Evolutionary conservation across 2,329 filamentous ascomycete genomes (phyloP), one percentile per base, ranked within the genome.

Genomic region (Corinectria fuckeliana): DNA sequence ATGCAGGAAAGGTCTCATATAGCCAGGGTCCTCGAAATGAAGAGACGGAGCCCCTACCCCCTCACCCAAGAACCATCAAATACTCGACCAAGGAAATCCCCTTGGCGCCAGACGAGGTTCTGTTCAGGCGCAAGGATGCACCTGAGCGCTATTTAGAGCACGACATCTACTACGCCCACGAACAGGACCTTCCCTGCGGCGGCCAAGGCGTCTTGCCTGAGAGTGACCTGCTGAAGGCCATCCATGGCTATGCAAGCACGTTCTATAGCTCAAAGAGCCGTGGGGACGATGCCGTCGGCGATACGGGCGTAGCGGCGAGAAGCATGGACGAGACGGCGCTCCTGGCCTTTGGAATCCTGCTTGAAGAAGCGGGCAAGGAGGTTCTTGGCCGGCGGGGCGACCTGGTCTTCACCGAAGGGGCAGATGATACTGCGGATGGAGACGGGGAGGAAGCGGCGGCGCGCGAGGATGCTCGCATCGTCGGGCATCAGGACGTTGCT

Each of bases 291-390:
- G 16, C 47, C 25, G 60, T 66, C n/a, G 66, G 62, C 28, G 56
- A 63, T 7, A 65, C 71, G 26, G 73, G 72, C 51, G 68, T 82
- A 34, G 80, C 85, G 60, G 81, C 85, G 71, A 74, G 82, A 63
- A 91, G 86, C 73, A 86, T 94, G 84, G 90, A 94, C 70, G 91
- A 92, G 77, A 92, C 90, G 13, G 91, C 91, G 4, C 79, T 94
- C 58, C 77, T 94, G 53, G 90, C 91, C 1, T 81, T 94, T 69
- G 90, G 91, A 1, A 86, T 94, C 48, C 74, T 94, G 56, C 77
- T 93, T 39, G 91, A 94, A 75, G 91, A 94, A 74, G 84, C 85
- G 3, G 81, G 84, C 14, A 80, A 81, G 38, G 84, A 88, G 45
- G 73, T 81, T 5, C 76, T 93, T 18, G 90, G 89, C 4, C 77